phyloP scores from a whole-genome alignment of 345 rosid genomes.

The Hibiscus tridactylites region DNA sequence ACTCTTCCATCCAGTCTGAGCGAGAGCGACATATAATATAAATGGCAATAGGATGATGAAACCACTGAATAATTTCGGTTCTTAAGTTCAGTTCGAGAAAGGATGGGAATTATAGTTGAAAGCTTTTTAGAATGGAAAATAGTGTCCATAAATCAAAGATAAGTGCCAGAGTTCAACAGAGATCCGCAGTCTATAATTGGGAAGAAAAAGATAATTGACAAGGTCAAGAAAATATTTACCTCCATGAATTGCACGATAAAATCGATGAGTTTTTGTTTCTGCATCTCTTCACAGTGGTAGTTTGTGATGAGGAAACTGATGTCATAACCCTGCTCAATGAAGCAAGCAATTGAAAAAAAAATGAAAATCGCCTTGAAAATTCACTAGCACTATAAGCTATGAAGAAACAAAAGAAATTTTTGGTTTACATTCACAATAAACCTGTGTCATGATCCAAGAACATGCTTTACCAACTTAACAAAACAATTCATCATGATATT shows the following conservation, averaged over 20 bases:
- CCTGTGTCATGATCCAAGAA: background rate
- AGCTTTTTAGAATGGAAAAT: background rate
- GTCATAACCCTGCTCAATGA: conserved; percentile 74
- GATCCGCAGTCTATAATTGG: no score
- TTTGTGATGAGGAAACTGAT: conserved; percentile 97
- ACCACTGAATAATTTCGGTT: background rate
- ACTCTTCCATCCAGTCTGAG: background rate
- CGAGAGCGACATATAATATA: background rate
- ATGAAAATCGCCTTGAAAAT: background rate
- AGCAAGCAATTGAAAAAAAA: background rate
- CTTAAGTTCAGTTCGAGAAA: background rate
- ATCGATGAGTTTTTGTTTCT: conserved; percentile 89
- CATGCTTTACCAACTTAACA: background rate
- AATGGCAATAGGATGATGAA: background rate
- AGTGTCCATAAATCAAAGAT: background rate
- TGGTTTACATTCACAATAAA: background rate
- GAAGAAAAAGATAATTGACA: no score
- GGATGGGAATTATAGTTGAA: background rate
- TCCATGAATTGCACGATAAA: conserved; percentile 99
- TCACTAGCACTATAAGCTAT: background rate
- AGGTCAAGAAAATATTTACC: conserved; percentile 34
- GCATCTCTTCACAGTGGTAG: conserved; percentile 98
- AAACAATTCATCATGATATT: background rate
- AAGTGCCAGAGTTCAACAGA: background rate
- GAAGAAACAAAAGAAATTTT: background rate